Conservation (phyloP, 2,329 filamentous ascomycete species). For the Colletotrichum salicis region DNA sequence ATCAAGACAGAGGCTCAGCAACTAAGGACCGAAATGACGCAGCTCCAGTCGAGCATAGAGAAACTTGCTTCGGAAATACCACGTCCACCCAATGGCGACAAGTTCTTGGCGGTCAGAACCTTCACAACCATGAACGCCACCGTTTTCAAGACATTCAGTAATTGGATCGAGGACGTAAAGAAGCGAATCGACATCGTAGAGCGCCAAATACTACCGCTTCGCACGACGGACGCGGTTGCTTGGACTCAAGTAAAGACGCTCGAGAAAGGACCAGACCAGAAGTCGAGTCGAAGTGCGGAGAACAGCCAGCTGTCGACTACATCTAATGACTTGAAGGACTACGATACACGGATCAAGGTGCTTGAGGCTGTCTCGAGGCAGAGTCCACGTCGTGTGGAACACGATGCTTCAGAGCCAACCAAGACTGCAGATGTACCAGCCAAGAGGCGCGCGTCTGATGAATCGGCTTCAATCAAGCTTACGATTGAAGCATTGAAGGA, state of each 20-base stretch:
- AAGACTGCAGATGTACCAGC: neutral
- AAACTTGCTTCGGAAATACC: conserved; percentile 1
- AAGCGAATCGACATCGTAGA: neutral
- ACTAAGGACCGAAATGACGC: neutral
- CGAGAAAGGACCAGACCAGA: neutral
- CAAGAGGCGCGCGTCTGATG: neutral
- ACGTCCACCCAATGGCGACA: conserved; percentile 1
- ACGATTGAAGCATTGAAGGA: conserved; percentile 9
- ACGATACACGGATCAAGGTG: conserved; percentile 9
- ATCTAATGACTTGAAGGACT: neutral
- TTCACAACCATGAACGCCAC: conserved; percentile 1
- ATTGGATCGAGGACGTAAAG: conserved; percentile 16
- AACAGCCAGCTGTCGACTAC: neutral
- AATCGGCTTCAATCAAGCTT: neutral
- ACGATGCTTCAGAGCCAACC: neutral
- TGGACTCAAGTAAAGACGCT: neutral
- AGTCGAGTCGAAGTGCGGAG: neutral
- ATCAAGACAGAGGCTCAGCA: neutral
- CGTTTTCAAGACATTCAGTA: neutral
- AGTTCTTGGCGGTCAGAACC: neutral
- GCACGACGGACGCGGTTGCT: neutral
- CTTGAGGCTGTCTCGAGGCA: conserved; percentile 6
- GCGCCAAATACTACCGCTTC: neutral
- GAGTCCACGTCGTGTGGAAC: neutral
- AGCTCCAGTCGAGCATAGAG: neutral